Conservation (phyloP, 176 grass and related monocot genomes). For the Lolium multiflorum region DNA sequence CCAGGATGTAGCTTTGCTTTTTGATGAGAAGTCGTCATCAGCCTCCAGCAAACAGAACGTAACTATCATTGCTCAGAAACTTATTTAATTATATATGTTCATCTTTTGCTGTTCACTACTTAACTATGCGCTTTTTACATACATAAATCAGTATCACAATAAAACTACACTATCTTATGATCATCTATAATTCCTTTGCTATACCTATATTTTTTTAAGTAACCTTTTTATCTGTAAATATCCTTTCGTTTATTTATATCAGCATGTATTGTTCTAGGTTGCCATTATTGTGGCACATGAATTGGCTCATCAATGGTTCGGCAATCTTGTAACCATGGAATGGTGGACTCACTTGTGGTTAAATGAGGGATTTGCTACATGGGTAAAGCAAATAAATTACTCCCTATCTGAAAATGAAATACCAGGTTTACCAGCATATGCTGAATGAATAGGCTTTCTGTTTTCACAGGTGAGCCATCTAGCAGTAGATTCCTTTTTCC, state of each 20-base stretch:
- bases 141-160: neutral
- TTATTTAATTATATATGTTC: slow-evolving; percentile 23
- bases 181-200: neutral
- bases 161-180: neutral
- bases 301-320: slow-evolving; percentile 82
- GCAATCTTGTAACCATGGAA: slow-evolving; percentile 85
- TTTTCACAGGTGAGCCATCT: slow-evolving; percentile 61
- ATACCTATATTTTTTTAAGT: neutral
- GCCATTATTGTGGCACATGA: slow-evolving; percentile 69
- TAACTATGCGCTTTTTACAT: neutral
- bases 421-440: neutral
- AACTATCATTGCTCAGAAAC: slow-evolving; percentile 18
- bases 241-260: slow-evolving; percentile 17
- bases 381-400: slow-evolving; percentile 52
- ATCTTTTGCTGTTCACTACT: slow-evolving; percentile 24
- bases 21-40: slow-evolving; percentile 64
- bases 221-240: neutral
- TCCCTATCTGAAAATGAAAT: neutral
- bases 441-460: neutral
- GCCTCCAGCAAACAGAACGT: slow-evolving; percentile 64
- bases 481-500: slow-evolving; percentile 62
- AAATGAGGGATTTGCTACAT: slow-evolving; percentile 81
- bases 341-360: slow-evolving; percentile 87
- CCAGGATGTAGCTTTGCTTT: slow-evolving; percentile 72
- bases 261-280: slow-evolving; percentile 46